Conservation (phyloP, 1,139 yeast genomes). For the Yamadazyma spencermartinsiae region DNA sequence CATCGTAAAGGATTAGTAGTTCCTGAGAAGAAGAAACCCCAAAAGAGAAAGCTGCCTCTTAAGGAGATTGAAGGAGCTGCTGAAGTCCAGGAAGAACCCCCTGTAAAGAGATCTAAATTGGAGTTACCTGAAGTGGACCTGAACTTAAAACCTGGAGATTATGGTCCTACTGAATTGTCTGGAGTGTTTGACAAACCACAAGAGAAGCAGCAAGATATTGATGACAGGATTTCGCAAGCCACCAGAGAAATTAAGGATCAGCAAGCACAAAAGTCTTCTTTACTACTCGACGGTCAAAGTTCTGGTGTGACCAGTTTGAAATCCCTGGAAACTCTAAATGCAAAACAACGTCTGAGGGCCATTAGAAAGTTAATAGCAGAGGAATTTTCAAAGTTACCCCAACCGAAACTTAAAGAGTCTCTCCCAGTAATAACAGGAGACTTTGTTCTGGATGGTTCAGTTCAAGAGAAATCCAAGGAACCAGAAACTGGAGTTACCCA, state of each 20-base stretch:
- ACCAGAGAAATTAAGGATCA: conserved; percentile 23
- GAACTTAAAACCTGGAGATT: conserved; percentile 2
- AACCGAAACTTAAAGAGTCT: conserved; percentile 19
- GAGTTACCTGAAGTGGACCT: conserved; percentile 39
- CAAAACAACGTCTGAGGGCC: conserved; percentile 17
- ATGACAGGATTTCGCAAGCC: conserved; percentile 29
- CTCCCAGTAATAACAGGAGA: not conserved
- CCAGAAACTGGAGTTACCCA: conserved; percentile 24
- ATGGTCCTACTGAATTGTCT: conserved; percentile 12
- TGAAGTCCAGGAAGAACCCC: conserved; percentile 24
- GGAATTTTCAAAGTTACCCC: conserved; percentile 26
- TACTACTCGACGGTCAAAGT: conserved; percentile 13
- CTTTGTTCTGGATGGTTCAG: not conserved
- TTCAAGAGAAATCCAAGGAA: conserved; percentile 28
- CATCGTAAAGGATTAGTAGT: conserved; percentile 46
- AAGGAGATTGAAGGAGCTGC: conserved; percentile 33
- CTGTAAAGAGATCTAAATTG: conserved; percentile 52
- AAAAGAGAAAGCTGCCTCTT: conserved; percentile 16
- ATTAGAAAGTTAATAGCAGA: conserved; percentile 19
- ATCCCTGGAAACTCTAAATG: conserved; percentile 4
- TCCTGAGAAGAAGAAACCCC: conserved; percentile 33
- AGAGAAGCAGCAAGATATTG: conserved; percentile 22
- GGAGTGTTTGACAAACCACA: conserved; percentile 12
- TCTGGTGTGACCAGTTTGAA: not conserved
- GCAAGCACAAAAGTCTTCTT: conserved; percentile 19